Conservation (phyloP, 805 yeast species). For the Candida ipomoeae region DNA sequence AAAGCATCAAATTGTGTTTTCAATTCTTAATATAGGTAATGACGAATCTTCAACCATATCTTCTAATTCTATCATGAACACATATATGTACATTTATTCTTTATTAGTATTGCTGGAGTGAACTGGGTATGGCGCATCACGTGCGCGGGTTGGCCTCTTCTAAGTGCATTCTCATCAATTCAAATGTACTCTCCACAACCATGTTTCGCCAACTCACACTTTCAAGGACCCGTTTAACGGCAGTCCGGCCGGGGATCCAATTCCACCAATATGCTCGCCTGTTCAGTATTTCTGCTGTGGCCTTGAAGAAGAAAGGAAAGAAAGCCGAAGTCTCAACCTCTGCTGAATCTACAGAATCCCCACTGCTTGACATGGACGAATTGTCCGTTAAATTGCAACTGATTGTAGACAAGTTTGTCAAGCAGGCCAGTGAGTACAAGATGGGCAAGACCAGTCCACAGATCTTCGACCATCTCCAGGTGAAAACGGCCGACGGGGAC, state of each 20-base stretch:
- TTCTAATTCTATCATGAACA: not conserved
- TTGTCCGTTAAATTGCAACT: slow-evolving; percentile 42
- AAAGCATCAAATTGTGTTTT: not conserved
- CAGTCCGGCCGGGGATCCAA: not conserved
- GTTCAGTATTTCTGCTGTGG: slow-evolving; percentile 4
- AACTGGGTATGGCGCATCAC: not conserved
- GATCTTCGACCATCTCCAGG: slow-evolving; percentile 56
- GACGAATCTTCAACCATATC: not conserved
- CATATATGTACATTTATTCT: not conserved
- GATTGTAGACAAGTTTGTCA: slow-evolving; percentile 49
- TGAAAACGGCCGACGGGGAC: slow-evolving; percentile 47
- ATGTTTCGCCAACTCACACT: slow-evolving; percentile 2
- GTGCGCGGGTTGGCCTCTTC: not conserved
- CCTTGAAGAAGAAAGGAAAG: slow-evolving; percentile 14
- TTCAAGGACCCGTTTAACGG: not conserved
- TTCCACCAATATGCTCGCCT: not conserved
- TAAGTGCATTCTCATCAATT: not conserved
- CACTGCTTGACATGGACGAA: slow-evolving; percentile 27
- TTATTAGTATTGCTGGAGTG: no score
- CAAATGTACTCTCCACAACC: not conserved
- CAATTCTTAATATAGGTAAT: not conserved
- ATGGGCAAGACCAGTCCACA: slow-evolving; percentile 67
- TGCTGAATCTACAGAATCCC: slow-evolving; percentile 6
- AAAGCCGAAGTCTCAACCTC: slow-evolving; percentile 7
- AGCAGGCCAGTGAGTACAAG: slow-evolving; percentile 57